Evolutionary conservation across 108 stramenopile species (phyloP).

Genomic region (Epithemia pelagica): DNA sequence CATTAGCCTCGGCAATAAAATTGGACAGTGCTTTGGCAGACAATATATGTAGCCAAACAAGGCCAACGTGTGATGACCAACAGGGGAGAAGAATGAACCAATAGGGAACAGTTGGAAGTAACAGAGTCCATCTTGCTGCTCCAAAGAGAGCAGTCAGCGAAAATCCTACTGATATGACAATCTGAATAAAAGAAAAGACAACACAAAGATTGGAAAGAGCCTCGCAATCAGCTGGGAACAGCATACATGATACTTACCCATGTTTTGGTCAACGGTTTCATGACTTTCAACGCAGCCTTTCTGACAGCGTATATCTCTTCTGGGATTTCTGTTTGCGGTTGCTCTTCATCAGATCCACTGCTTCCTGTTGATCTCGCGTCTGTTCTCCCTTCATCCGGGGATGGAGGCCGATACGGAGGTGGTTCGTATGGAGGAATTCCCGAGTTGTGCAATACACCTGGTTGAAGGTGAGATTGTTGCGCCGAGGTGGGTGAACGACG

Average conservation of each 20-base stretch:
- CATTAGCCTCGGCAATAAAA: conserved; percentile 78
- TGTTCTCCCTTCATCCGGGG: not conserved
- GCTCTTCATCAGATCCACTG: not conserved
- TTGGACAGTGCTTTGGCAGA: conserved; percentile 62
- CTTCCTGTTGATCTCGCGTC: not conserved
- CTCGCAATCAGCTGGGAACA: not conserved
- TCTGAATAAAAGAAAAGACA: conserved; percentile 25
- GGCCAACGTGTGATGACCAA: conserved; percentile 67
- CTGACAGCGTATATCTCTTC: conserved; percentile 77
- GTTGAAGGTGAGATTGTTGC: not conserved
- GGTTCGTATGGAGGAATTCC: not conserved
- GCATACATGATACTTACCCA: conserved; percentile 53
- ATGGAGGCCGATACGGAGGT: not conserved
- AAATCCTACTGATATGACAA: conserved; percentile 73
- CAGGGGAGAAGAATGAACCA: conserved; percentile 74
- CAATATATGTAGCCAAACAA: conserved; percentile 54
- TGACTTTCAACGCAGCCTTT: conserved; percentile 64
- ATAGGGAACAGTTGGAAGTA: conserved; percentile 50
- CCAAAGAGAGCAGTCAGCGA: conserved; percentile 58
- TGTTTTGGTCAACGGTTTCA: conserved; percentile 72
- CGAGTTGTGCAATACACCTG: not conserved
- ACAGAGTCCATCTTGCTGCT: conserved; percentile 56
- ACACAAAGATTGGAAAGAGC: not conserved
- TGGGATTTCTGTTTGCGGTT: conserved; percentile 62
- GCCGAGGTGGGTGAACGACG: too few species aligned